Base-by-base conservation (phyloP, 306 rosid species). In the Glycine soja region DNA sequence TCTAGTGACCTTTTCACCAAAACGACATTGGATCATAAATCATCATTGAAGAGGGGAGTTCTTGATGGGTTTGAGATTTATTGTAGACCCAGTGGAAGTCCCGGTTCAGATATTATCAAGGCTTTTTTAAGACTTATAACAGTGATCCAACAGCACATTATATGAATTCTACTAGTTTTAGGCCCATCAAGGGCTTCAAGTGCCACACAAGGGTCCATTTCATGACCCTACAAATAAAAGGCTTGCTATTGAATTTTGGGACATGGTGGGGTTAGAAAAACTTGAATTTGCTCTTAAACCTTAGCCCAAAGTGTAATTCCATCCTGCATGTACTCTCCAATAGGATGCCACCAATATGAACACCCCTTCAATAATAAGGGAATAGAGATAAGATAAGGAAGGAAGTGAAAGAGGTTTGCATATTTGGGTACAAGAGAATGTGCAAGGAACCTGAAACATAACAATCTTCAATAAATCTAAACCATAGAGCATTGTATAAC, bases 261-360 rank as follows among this genome's bases (percentile, higher is more conserved):
- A 90, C 94, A 90, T 1, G 10, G 64, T 82, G 87, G 91, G 87
- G 10, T 64, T 46, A 9, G 50, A 83, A 11, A 34, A 53, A 79
- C 76, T 5, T 56, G 65, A 86, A 67, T n/a, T 80, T 36, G 82
- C 82, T 3, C 70, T 81, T 70, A 12, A 76, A 24, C 59, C 59
- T 62, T 83, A 34, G 57, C 82, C 79, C 70, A 73, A 40, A 76
- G 71, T 81, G 74, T 74, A 81, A 68, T 67, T 54, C 7, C 24
- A 87, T 70, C 40, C 3, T 36, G 74, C 56, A 76, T 52, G 83
- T 83, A 85, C 75, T 74, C 78, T 86, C 80, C 82, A 84, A 67
- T 52, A 34, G 74, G 79, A 30, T 61, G 74, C 34, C 69, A 68
- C 72, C 79, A 52, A 52, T 40, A 34, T 46, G 74, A 72, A 56